Evolutionary conservation across 345 rosid species (phyloP).

Genomic region (Populus pruinosa): DNA sequence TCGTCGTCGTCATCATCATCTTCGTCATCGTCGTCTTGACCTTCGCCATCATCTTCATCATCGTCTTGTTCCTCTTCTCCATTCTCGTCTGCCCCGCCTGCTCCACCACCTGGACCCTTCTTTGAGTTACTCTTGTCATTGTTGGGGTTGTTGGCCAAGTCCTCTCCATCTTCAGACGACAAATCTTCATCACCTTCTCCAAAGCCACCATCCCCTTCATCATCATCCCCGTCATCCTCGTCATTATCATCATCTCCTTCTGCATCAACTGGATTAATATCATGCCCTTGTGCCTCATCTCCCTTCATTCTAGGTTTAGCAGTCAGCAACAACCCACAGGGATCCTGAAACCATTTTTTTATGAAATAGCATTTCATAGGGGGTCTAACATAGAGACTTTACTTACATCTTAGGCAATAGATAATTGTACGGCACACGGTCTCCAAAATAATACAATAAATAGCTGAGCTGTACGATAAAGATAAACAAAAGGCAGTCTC

Average conservation of each 20-base stretch:
- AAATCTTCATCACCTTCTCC: slow-evolving; percentile 59
- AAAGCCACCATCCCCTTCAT: slow-evolving; percentile 36
- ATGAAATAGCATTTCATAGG: not conserved
- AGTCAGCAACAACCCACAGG: slow-evolving; percentile 17
- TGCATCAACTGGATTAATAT: slow-evolving; percentile 48
- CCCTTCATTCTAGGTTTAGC: slow-evolving; percentile 29
- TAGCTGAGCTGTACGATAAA: not conserved
- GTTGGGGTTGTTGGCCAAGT: slow-evolving; percentile 32
- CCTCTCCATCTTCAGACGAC: slow-evolving; percentile 56
- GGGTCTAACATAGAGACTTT: not conserved
- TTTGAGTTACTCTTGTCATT: slow-evolving; percentile 44
- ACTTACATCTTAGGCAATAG: not conserved
- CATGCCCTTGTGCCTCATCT: slow-evolving; percentile 22
- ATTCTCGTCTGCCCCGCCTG: slow-evolving; percentile 38
- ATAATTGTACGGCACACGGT: not conserved
- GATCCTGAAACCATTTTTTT: slow-evolving; percentile 32
- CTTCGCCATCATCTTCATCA: slow-evolving; percentile 23
- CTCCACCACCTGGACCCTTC: slow-evolving; percentile 39
- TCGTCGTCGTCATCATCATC: slow-evolving; percentile 30
- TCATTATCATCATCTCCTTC: slow-evolving; percentile 46
- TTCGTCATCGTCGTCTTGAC: slow-evolving; percentile 4
- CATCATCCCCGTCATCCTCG: slow-evolving; percentile 21
- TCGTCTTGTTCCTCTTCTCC: slow-evolving; percentile 48
- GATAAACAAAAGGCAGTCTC: not conserved
- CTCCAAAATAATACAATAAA: not conserved